Percentiles rank a stretch among this genome's conserved stretches.
Evolutionary conservation across 176 grass and related monocot genomes (phyloP).

Genomic region (Oryza australiensis): DNA sequence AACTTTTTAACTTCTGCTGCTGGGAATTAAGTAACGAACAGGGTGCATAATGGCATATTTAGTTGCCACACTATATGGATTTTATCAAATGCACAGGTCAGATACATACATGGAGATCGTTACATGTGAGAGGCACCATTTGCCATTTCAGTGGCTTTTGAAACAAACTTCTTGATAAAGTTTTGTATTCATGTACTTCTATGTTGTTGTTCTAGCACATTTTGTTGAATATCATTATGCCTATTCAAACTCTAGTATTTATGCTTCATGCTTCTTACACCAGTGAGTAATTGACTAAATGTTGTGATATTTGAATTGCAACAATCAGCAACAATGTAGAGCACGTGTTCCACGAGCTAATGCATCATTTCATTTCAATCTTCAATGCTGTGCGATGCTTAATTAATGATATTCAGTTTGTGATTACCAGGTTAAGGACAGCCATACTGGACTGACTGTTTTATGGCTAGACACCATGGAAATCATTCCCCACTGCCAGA

Average conservation of each 20-base stretch:
- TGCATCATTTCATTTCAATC: not conserved
- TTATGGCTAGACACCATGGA: constrained; percentile 36
- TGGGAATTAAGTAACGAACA: not conserved
- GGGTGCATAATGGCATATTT: not conserved
- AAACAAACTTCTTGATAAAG: not conserved
- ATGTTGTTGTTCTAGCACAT: not conserved
- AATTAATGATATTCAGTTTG: constrained; percentile 31
- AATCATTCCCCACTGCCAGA: constrained; percentile 32
- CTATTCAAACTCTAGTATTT: constrained; percentile 10
- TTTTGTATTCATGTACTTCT: not conserved
- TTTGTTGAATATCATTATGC: not conserved
- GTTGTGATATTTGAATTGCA: not conserved
- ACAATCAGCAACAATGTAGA: not conserved
- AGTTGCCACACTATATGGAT: not conserved
- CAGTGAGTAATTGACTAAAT: not conserved
- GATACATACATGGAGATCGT: not conserved
- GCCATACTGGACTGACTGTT: not conserved
- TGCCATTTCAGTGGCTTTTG: not conserved
- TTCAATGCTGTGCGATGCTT: not conserved
- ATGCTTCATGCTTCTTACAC: not conserved
- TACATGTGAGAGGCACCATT: not conserved
- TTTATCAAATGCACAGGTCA: not conserved
- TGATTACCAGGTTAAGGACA: constrained; percentile 31
- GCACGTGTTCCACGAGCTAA: not conserved
- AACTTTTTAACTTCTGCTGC: not conserved